Percentiles rank a stretch among this genome's conserved stretches.
Conservation (phyloP, 371 early-diverging fungal species). For the Rhizopus sp. region DNA sequence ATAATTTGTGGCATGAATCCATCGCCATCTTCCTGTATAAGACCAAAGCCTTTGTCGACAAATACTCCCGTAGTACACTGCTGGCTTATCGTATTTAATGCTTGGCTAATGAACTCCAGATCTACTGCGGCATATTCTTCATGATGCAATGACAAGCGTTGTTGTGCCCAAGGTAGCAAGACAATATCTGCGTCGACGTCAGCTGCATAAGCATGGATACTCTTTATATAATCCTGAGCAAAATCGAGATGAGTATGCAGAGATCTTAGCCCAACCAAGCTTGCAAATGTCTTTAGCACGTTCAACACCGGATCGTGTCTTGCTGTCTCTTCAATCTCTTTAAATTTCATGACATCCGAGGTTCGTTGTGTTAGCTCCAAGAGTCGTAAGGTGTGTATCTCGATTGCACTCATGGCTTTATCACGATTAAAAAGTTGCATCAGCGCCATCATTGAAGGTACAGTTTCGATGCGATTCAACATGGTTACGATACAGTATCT, state of each 20-base stretch:
- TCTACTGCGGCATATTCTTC: conserved; percentile 14
- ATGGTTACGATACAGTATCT: conserved; percentile 52
- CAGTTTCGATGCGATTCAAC: conserved; percentile 65
- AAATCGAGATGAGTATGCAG: conserved; percentile 35
- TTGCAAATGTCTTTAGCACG: conserved; percentile 75
- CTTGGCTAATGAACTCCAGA: conserved; percentile 21
- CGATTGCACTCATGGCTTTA: conserved; percentile 1
- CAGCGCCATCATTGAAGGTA: conserved; percentile 77
- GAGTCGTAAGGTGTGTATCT: conserved; percentile 64
- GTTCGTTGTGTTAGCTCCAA: conserved; percentile 72
- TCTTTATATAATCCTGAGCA: conserved; percentile 24
- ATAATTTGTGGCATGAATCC: conserved; percentile 28
- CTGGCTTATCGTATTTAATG: conserved; percentile 12
- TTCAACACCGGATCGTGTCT: conserved; percentile 71
- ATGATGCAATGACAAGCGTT: neutral
- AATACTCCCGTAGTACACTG: conserved; percentile 52
- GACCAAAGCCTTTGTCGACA: conserved; percentile 74
- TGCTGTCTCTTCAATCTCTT: conserved; percentile 58
- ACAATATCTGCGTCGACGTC: conserved; percentile 30
- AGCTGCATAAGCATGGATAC: conserved; percentile 18
- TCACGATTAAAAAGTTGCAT: conserved; percentile 55
- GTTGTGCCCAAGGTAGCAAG: conserved; percentile 28
- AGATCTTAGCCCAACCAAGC: conserved; percentile 54
- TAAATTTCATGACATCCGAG: conserved; percentile 72
- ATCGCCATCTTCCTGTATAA: conserved; percentile 13